Base-by-base conservation (phyloP, 2,329 filamentous ascomycete genomes). In the Pseudopyricularia javanii region DNA sequence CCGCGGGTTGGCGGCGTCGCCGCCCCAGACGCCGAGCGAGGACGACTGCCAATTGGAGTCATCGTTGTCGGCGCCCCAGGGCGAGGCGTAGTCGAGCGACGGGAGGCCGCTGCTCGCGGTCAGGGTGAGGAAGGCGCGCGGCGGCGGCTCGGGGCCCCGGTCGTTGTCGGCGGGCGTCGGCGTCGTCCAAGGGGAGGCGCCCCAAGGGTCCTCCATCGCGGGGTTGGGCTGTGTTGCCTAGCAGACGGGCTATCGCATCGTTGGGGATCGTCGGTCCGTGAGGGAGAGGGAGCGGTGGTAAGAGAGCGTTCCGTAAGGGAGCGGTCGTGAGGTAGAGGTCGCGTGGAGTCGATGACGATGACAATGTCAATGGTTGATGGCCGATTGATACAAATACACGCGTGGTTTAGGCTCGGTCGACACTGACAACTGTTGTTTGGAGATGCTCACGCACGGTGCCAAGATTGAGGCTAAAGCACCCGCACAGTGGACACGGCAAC, bases 131-230 rank as follows among this genome's bases (percentile, higher is more conserved):
- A 73, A 69, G 53, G 69, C 70, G 56, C 64, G 68, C 22, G 69
- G 70, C 1, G 71, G 69, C 22, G 68, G 70, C 49, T 70, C 71
- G 52, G 71, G 65, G 47, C 67, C 62, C 33, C 63, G 40, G 63
- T 65, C 15, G 63, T 58, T 34, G 8, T 62, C 64, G 54, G 63
- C n/a, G 58, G 37, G 59, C 57, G 60, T 75, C 64, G 68, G 62
- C 54, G 69, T 70, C 55, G 74, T 71, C 78, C 78, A 81, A 66
- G 78, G 78, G 59, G 77, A 80, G 15, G 37, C 37, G 66, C 74
- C 75, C 78, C 78, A 82, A 60, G 78, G 78, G 76, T 82, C 76
- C 64, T 82, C 78, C 78, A 82, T 82, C 57, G 50, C 48, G 54
- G 35, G 17, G n/a, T 43, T 49, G 14, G 47, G 43, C 9, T 15